Base-by-base conservation (phyloP, 2,329 filamentous ascomycete species). In the Alternaria sp. region DNA sequence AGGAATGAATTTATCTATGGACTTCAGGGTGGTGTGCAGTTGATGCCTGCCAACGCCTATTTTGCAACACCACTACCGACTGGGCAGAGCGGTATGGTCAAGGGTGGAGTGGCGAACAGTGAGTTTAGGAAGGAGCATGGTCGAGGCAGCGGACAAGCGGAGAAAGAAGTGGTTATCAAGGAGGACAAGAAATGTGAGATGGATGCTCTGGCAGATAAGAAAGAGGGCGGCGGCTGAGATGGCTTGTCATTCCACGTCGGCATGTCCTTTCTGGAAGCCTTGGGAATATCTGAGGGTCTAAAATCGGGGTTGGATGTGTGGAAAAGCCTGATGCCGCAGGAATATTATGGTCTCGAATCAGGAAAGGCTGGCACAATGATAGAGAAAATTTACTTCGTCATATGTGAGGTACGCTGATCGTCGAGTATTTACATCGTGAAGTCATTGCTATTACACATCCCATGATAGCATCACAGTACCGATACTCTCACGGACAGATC, bases 1-100 rank as follows among this genome's bases (percentile, higher is more conserved):
- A 55, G 60, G 8, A 30, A 46, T 2, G 60, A 52, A 7, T 67
- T 73, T 8, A 61, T 65, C 3, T 41, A 62, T 9, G 69, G 66
- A 2, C 12, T 71, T 50, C 57, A 70, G 41, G 62, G 51, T 0
- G 43, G 43, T 6, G 41, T 30, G 5, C 45, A 60, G 10, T 6
- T 68, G 14, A 5, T 27, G 28, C 30, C 30, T 18, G 34, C 57
- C 14, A 8, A 62, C 7, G 55, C 12, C 11, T 68, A 66, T 30
- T 63, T 60, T 43, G 54, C 14, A 8, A 30, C 4, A 54, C 16
- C n/a, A 16, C 18, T 1, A 5, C 8, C 16, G 3, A 14, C 27
- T 10, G 22, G 5, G 14, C 12, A 11, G 27, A 50, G 45, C 9
- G 46, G 32, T 28, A 12, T 7, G 36, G 28, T 7, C 8, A 45